Conservation (phyloP, 305 asterid genomes). For the Plantago coronopus region DNA sequence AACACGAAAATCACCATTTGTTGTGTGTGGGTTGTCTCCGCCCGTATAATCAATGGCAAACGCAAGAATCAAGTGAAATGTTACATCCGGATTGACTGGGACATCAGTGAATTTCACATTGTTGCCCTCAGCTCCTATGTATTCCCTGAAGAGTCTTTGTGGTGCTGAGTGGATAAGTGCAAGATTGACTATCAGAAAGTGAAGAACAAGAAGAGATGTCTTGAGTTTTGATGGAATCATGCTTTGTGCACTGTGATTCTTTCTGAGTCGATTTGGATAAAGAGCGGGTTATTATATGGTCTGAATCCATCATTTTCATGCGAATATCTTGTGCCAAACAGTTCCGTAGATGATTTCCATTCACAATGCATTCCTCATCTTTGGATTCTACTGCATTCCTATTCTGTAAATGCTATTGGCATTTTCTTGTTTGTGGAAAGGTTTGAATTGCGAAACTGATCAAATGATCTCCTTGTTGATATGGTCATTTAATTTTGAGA, state of each 20-base stretch:
- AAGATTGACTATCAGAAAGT: conserved; percentile 19
- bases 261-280: too few species aligned
- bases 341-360: conserved; percentile 8
- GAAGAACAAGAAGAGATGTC: conserved; percentile 31
- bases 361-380: conserved; percentile 15
- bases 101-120: conserved; percentile 52
- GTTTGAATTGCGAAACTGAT: background rate
- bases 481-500: background rate
- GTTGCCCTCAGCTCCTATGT: conserved; percentile 58
- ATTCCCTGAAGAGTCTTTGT: conserved; percentile 46
- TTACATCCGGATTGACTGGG: conserved; percentile 45
- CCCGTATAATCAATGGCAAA: conserved; percentile 63
- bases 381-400: conserved; percentile 9
- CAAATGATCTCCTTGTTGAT: background rate
- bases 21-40: conserved; percentile 39
- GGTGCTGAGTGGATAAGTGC: conserved; percentile 20
- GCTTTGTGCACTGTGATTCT: background rate
- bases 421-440: background rate
- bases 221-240: conserved; percentile 36
- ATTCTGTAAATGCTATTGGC: background rate
- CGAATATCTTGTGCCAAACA: conserved; percentile 21
- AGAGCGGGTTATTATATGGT: conserved; percentile 13
- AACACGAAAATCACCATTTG: conserved; percentile 48
- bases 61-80: conserved; percentile 68
- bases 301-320: conserved; percentile 8